A percentile compares a stretch with the other conserved stretches of the same genome.
Conservation (phyloP, 2,329 filamentous ascomycete species). For the Cladophialophora exuberans region DNA sequence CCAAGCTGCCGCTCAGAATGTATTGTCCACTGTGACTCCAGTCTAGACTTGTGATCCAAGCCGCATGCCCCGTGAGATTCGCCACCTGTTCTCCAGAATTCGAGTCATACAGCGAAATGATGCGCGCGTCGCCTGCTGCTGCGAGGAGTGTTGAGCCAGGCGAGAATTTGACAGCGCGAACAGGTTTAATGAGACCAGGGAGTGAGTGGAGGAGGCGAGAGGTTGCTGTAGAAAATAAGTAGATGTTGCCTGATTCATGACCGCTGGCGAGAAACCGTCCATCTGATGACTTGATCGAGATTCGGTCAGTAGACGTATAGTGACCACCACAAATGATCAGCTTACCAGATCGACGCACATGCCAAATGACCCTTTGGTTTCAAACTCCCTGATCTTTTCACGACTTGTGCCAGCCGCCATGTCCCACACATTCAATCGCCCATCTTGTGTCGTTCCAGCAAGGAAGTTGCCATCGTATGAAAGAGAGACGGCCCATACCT, state of each 20-base stretch:
- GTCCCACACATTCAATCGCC: conserved; percentile 88
- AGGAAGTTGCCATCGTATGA: conserved; percentile 82
- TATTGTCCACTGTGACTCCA: conserved; percentile 95
- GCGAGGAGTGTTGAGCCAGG: conserved; percentile 82
- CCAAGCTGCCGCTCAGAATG: conserved; percentile 82
- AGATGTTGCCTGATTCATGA: conserved; percentile 88
- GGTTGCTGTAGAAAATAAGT: conserved; percentile 87
- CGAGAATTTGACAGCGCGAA: conserved; percentile 85
- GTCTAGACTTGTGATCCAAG: conserved; percentile 89
- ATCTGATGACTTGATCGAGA: conserved; percentile 56
- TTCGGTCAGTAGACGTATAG: neutral
- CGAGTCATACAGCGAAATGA: conserved; percentile 92
- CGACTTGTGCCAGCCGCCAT: conserved; percentile 48
- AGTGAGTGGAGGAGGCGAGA: conserved; percentile 84
- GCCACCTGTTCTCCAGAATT: conserved; percentile 89
- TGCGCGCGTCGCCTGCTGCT: conserved; percentile 83
- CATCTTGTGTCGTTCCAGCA: conserved; percentile 85
- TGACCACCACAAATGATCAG: conserved; percentile 21
- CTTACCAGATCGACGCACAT: conserved; percentile 77
- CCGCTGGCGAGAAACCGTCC: conserved; percentile 87
- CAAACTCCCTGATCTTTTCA: conserved; percentile 76
- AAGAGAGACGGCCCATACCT: conserved; percentile 85
- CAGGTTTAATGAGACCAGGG: conserved; percentile 79
- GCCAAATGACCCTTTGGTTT: conserved; percentile 91
- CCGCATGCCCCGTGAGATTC: conserved; percentile 75